Base-by-base conservation (phyloP, 1,284 basidiomycete species). In the Microbotryum violaceum region DNA sequence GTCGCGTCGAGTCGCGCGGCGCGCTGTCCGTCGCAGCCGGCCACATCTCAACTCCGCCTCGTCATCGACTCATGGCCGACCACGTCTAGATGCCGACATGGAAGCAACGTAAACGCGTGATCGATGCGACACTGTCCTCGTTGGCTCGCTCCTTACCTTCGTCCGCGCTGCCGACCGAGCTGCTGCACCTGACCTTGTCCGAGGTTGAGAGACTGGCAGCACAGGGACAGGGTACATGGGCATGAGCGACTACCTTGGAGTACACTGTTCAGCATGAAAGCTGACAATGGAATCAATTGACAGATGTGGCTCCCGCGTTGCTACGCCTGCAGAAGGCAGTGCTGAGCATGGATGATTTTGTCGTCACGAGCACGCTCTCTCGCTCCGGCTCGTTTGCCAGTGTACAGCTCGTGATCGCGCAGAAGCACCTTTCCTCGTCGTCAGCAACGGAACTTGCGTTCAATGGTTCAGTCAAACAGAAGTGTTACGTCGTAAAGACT, bases 401-500 rank as follows among this genome's bases (percentile, higher is more conserved):
- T 4, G 63, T 65, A 8, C 60, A 67, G 54, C 58, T 65, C 18
- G 65, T 64, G 16, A 42, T 6, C 29, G 29, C 4, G 60, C 63
- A 12, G 23, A 23, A 0, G 20, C 45, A 3, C 16, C 37, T 1
- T 31, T 8, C 29, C 44, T 67, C n/a, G 33, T 45, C 21, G 2
- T 54, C 25, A 0, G 2, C 6, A 8, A 4, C 1, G 2, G 1
- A n/a, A 16, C 47, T 25, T 20, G 25, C n/a, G 20, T 16, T 20
- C 10, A 49, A 49, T 16, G 7, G 10, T 6, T n/a, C 10, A 3
- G 47, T 2, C 8, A 10, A 5, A 20, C 53, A 45, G 3, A 31
- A 18, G 4, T 16, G 58, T 2, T 60, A 56, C 18, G 64, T 68
- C 9, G n/a, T 61, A 44, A 68, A 68, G 50, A 58, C 63, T 12